Base-by-base conservation (phyloP, 352 stramenopile genomes). In the Aphanomyces invadans region DNA sequence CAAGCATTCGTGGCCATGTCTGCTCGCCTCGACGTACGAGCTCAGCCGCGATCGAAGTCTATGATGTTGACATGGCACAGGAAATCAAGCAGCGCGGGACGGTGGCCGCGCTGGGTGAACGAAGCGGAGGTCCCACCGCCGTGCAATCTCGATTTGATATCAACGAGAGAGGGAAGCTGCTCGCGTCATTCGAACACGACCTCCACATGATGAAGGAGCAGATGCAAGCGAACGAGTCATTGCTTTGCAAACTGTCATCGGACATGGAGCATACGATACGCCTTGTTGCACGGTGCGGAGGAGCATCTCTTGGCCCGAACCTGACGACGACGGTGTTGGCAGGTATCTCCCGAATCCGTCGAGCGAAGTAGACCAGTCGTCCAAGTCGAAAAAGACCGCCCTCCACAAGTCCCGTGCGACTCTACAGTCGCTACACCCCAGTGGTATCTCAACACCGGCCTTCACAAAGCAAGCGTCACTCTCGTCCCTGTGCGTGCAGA, bases 401-500 rank as follows among this genome's bases (percentile, higher is more conserved):
- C 7, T 26, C 21, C 29, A 21, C 10, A 15, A 32, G 21, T 33
- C 21, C 21, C 49, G 49, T 25, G 44, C 21, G 44, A 25, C 44
- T n/a, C 25, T 57, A 11, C 49, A 57, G 19, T n/a, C 49, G 7
- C 49, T 57, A n/a, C 7, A 57, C 29, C 49, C 49, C 17, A 36
- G 29, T 26, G n/a, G 25, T 11, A 32, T 38, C 12, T 57, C 49
- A 5, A 19, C 49, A 26, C 1, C 49, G 12, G n/a, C 17, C 11
- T 57, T 3, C 36, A 15, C 38, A 7, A 67, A 67, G 32, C 28
- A 25, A 21, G 10, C 60, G 45, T 36, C 60, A 21, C 49, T 67
- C 10, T 67, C 60, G 42, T 25, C 33, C 2, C 28, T 67, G 39
- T 67, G 32, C n/a, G 49, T 67, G 2, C n/a, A 56, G 15, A 67